A percentile compares a stretch with the other conserved stretches of the same genome.
Conservation (phyloP, 208 protist species). For the Trichomonas gallinae region DNA sequence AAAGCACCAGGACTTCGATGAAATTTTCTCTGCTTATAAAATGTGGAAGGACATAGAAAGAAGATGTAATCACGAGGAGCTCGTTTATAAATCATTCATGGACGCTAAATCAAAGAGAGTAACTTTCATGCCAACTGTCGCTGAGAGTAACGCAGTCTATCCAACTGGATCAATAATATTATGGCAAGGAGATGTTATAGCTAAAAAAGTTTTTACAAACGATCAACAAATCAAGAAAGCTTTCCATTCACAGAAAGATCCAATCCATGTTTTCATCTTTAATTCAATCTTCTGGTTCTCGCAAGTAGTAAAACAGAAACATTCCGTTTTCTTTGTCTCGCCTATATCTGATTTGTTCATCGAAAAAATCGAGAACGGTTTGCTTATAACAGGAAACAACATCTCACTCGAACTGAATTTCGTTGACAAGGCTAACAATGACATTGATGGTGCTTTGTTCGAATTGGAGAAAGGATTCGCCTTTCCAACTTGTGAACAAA, state of each 20-base stretch:
- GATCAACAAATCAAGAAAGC: background rate
- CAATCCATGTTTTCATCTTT: background rate
- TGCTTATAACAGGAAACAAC: background rate
- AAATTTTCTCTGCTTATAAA: background rate
- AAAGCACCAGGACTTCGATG: background rate
- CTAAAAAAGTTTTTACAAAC: background rate
- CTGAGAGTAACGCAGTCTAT: background rate
- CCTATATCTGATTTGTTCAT: background rate
- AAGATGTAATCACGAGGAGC: background rate
- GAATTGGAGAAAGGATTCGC: background rate
- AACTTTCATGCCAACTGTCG: background rate
- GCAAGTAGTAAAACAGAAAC: background rate
- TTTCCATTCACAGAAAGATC: background rate
- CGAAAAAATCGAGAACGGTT: background rate
- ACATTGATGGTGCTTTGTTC: background rate
- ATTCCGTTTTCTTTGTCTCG: background rate
- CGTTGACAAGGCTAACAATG: background rate
- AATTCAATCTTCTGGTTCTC: background rate
- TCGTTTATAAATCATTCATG: background rate
- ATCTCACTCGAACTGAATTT: background rate
- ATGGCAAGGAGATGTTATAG: background rate
- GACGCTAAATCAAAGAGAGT: background rate
- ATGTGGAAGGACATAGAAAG: background rate
- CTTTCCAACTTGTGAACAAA: background rate
- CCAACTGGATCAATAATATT: background rate